Evolutionary conservation across 108 stramenopile genomes (phyloP).

Genomic region (Craspedostauros australis): DNA sequence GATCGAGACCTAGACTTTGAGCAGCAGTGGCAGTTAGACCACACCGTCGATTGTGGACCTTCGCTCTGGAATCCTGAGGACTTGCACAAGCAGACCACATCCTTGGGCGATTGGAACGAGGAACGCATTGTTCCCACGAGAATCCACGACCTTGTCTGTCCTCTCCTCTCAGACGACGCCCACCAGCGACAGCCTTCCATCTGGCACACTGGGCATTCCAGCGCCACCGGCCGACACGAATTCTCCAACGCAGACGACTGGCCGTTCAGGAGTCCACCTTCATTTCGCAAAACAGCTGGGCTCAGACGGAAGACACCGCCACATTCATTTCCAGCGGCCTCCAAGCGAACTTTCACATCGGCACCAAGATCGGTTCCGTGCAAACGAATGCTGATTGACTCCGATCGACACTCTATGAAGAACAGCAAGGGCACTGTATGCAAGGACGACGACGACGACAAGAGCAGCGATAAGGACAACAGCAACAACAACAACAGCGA

Average conservation of each 20-base stretch:
- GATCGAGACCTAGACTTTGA: no score
- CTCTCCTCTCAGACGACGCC: slow-evolving; percentile 6
- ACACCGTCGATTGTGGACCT: no score
- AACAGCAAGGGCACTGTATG: slow-evolving; percentile 14
- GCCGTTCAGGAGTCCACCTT: slow-evolving; percentile 11
- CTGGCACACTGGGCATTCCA: no score
- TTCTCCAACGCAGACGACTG: slow-evolving; percentile 8
- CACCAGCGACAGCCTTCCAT: not conserved
- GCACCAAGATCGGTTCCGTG: slow-evolving; percentile 9
- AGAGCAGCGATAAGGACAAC: slow-evolving; percentile 1
- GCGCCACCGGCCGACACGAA: no score
- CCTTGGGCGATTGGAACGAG: slow-evolving; percentile 8
- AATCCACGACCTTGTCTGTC: slow-evolving; percentile 14
- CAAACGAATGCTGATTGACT: slow-evolving; percentile 4
- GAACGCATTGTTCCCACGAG: slow-evolving; percentile 2
- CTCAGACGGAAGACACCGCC: not conserved
- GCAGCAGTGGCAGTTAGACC: no score
- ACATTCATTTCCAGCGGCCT: not conserved
- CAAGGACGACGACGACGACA: not conserved
- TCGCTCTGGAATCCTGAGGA: slow-evolving; percentile 19
- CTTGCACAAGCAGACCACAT: slow-evolving; percentile 10
- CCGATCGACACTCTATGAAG: no score
- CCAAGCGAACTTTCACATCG: not conserved
- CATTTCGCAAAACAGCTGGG: slow-evolving; percentile 4
- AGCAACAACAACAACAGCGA: no score